Evolutionary conservation across 2,329 filamentous ascomycete species (phyloP).

Genomic region (Fusarium tanahbumbuense): DNA sequence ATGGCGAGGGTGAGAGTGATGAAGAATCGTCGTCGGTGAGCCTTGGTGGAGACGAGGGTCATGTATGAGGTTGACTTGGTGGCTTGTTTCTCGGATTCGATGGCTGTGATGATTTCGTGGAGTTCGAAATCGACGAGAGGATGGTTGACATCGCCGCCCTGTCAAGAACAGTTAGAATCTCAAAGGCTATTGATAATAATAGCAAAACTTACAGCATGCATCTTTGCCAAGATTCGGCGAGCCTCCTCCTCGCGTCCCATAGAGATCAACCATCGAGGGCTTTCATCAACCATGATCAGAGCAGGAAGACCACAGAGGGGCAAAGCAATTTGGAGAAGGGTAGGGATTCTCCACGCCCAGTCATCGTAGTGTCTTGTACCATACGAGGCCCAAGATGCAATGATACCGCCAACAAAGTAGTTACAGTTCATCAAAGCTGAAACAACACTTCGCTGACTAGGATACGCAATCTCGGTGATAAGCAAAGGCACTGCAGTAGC

Average conservation of each 20-base stretch:
- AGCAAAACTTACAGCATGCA: constrained; percentile 11
- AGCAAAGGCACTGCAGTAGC: constrained; percentile 12
- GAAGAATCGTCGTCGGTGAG: constrained; percentile 16
- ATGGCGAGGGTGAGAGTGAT: constrained; percentile 12
- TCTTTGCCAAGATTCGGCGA: neutral
- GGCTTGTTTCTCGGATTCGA: constrained; percentile 19
- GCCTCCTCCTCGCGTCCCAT: neutral
- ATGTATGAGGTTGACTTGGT: constrained; percentile 12
- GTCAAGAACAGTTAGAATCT: neutral
- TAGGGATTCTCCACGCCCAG: constrained; percentile 18
- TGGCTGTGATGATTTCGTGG: constrained; percentile 20
- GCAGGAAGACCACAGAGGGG: constrained; percentile 10
- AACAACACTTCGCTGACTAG: constrained; percentile 13
- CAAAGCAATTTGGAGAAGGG: constrained; percentile 2
- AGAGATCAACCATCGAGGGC: constrained; percentile 14
- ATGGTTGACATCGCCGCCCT: constrained; percentile 14
- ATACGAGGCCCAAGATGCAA: constrained; percentile 19
- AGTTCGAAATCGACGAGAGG: constrained; percentile 21
- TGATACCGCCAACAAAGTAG: constrained; percentile 20
- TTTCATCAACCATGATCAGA: constrained; percentile 8
- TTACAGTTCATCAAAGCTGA: constrained; percentile 19
- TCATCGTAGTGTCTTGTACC: constrained; percentile 13
- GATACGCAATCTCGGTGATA: constrained; percentile 11
- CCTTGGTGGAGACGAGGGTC: constrained; percentile 9
- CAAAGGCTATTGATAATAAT: no score